Evolutionary conservation across 768 basidiomycete species (phyloP).

Genomic region (Tricholoma terreum): DNA sequence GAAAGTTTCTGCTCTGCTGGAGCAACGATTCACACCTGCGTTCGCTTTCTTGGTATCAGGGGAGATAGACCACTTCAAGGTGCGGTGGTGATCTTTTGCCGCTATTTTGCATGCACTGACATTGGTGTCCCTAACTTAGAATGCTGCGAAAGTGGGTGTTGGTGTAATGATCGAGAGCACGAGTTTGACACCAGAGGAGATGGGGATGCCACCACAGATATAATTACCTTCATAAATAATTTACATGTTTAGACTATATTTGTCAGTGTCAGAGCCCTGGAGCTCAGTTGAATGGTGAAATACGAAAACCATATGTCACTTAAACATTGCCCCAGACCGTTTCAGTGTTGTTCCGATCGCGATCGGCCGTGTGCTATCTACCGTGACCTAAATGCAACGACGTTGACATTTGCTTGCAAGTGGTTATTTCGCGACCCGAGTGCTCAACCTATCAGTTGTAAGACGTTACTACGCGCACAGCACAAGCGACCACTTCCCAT

Average conservation of each 20-base stretch:
- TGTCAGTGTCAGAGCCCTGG: neutral
- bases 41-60: constrained; percentile 94
- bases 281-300: neutral
- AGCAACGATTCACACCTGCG: constrained; percentile 93
- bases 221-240: constrained; percentile 30
- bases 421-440: too few relatives aligned
- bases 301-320: neutral
- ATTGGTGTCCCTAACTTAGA: constrained; percentile 43
- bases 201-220: constrained; percentile 60
- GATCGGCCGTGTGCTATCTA: too few relatives aligned
- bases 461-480: too few relatives aligned
- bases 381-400: too few relatives aligned
- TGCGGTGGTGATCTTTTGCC: constrained; percentile 26
- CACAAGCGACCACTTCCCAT: too few relatives aligned
- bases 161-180: constrained; percentile 97
- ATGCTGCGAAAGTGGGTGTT: constrained; percentile 90
- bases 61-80: constrained; percentile 99
- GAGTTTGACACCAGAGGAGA: constrained; percentile 78
- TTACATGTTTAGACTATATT: constrained; percentile 18
- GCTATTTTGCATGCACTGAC: constrained; percentile 2
- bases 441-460: too few relatives aligned
- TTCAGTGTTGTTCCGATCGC: too few relatives aligned
- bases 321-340: too few relatives aligned
- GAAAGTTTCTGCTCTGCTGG: constrained; percentile 91
- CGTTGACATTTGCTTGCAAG: too few relatives aligned